Percentiles rank a stretch among this genome's conserved stretches.
Conservation (phyloP, 2,329 filamentous ascomycete genomes). For the Sporothrix phasma region DNA sequence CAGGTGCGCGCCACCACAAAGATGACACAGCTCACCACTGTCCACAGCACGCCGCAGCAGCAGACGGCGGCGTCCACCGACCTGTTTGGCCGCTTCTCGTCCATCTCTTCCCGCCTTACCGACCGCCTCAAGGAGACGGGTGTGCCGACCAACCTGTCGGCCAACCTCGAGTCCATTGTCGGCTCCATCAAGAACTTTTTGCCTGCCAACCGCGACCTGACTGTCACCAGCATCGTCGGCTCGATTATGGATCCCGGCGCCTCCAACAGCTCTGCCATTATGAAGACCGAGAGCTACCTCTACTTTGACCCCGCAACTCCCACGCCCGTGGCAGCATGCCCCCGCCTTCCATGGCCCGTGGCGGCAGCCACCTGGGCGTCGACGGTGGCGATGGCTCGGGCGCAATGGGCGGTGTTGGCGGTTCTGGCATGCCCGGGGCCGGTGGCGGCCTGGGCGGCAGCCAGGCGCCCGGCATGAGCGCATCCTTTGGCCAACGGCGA, state of each 20-base stretch:
- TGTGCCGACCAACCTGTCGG: constrained; percentile 56
- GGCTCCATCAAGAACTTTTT: constrained; percentile 97
- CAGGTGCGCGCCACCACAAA: constrained; percentile 69
- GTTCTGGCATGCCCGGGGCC: constrained; percentile 28
- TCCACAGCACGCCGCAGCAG: constrained; percentile 61
- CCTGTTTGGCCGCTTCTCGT: constrained; percentile 87
- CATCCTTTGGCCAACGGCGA: constrained; percentile 81
- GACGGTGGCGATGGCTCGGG: constrained; percentile 29
- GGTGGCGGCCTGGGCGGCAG: constrained; percentile 29
- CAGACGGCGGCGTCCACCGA: constrained; percentile 55
- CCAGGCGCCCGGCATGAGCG: constrained; percentile 55
- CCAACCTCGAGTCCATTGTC: constrained; percentile 88
- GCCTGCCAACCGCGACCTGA: constrained; percentile 90
- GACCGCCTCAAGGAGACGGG: constrained; percentile 87
- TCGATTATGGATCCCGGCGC: constrained; percentile 93
- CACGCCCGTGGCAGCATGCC: constrained; percentile 90
- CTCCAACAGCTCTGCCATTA: constrained; percentile 82
- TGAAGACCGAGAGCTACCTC: constrained; percentile 91
- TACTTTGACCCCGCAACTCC: constrained; percentile 91
- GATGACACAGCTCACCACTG: constrained; percentile 94
- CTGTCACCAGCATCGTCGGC: constrained; percentile 94
- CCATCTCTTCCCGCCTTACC: constrained; percentile 83
- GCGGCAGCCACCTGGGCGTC: constrained; percentile 23
- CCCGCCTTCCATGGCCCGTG: constrained; percentile 55
- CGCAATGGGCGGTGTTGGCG: constrained; percentile 23